Evolutionary conservation across 2,329 filamentous ascomycete genomes (phyloP).

Genomic region (Penicillium italicum): DNA sequence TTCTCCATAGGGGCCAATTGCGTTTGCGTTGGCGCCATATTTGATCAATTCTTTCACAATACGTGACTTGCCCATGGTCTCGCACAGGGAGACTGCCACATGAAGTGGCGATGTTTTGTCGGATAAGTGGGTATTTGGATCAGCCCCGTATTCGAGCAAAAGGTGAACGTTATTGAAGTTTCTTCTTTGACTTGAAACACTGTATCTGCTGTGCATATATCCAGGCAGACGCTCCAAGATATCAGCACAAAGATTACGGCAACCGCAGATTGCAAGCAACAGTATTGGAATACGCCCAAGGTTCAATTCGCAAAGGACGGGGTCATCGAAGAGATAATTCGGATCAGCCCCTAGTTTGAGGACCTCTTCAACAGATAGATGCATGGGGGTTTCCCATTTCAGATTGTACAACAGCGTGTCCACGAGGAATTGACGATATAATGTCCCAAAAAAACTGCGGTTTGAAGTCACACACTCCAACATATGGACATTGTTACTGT

Average conservation of each 20-base stretch:
- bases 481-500: background rate
- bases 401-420: background rate
- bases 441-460: constrained; percentile 53
- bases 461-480: constrained; percentile 56
- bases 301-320: too few relatives aligned
- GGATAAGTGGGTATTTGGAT: background rate
- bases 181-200: background rate
- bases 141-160: background rate
- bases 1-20: background rate
- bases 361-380: background rate
- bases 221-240: background rate
- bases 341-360: background rate
- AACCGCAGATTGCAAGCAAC: background rate
- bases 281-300: background rate
- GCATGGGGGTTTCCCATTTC: background rate
- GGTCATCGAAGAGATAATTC: background rate
- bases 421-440: background rate
- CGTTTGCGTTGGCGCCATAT: background rate
- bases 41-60: background rate
- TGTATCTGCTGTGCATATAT: background rate
- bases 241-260: background rate
- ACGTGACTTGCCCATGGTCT: background rate
- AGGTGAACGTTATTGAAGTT: background rate
- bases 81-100: background rate
- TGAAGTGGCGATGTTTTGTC: background rate